Evolutionary conservation across 106 monocot genomes (phyloP).

Genomic region (Iris macrosiphon): DNA sequence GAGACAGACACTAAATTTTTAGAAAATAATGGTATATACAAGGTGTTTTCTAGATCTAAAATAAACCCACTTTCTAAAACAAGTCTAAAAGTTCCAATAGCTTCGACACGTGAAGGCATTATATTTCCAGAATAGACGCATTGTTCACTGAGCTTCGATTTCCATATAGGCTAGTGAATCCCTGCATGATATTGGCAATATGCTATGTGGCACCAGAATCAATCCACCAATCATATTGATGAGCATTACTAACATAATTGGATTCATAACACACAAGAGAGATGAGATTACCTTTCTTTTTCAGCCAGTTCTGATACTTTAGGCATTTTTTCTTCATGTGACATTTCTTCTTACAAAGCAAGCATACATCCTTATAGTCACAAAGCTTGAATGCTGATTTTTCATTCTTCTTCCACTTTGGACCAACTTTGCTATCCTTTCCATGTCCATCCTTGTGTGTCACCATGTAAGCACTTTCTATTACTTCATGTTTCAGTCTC

Average conservation of each 20-base stretch:
- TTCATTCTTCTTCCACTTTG: background rate
- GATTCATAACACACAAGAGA: slow-evolving; percentile 1
- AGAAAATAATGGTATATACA: slow-evolving; percentile 2
- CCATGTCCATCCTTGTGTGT: background rate
- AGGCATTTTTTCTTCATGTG: slow-evolving; percentile 2
- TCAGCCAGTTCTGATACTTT: background rate
- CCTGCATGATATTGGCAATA: background rate
- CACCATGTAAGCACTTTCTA: background rate
- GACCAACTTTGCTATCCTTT: background rate
- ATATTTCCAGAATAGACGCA: too few relatives aligned
- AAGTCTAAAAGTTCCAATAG: background rate
- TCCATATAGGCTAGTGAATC: background rate
- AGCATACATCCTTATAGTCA: background rate
- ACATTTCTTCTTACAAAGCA: slow-evolving; percentile 3
- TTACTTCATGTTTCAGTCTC: background rate
- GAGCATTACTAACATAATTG: background rate
- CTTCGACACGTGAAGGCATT: too few relatives aligned
- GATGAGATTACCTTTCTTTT: background rate
- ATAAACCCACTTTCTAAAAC: background rate
- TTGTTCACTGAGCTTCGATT: too few relatives aligned
- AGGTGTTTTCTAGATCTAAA: background rate
- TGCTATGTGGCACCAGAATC: background rate
- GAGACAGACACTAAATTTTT: slow-evolving; percentile 9
- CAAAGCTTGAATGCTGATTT: background rate
- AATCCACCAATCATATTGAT: background rate